phyloP scores from a whole-genome alignment of 192 early-diverging fungal species.

The Neocallimastix lanati region DNA sequence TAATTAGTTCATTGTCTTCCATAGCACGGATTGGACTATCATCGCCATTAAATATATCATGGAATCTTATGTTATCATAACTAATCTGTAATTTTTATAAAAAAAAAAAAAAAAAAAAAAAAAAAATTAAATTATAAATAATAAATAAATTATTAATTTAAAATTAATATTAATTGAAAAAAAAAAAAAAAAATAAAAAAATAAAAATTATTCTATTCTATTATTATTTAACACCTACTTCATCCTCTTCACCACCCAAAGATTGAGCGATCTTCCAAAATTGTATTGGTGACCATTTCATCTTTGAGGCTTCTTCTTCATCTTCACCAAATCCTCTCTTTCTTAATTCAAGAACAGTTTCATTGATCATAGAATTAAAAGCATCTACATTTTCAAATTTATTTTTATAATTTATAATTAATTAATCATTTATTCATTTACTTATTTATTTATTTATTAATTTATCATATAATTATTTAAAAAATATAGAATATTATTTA shows the following conservation, averaged over 20 bases:
- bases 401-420: not conserved
- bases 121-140: no score
- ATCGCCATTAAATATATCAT: slow-evolving; percentile 66
- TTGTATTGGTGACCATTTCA: slow-evolving; percentile 68
- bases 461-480: no score
- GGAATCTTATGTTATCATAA: slow-evolving; percentile 67
- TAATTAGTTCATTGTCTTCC: slow-evolving; percentile 80
- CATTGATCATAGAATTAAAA: slow-evolving; percentile 61
- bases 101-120: no score
- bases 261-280: slow-evolving; percentile 69
- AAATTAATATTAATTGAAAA: no score
- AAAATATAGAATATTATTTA: no score
- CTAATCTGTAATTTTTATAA: no score
- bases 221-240: not conserved
- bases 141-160: no score
- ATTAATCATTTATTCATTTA: no score
- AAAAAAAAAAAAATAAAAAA: no score
- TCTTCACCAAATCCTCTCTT: slow-evolving; percentile 70
- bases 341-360: slow-evolving; percentile 66
- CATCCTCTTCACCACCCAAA: not conserved
- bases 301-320: slow-evolving; percentile 14
- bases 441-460: no score
- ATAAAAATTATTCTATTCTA: no score
- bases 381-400: slow-evolving; percentile 25
- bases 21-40: slow-evolving; percentile 61